Evolutionary conservation across 192 early-diverging fungal genomes (phyloP), one percentile per base, ranked within the genome.

Genomic region (Coemansia sp.): DNA sequence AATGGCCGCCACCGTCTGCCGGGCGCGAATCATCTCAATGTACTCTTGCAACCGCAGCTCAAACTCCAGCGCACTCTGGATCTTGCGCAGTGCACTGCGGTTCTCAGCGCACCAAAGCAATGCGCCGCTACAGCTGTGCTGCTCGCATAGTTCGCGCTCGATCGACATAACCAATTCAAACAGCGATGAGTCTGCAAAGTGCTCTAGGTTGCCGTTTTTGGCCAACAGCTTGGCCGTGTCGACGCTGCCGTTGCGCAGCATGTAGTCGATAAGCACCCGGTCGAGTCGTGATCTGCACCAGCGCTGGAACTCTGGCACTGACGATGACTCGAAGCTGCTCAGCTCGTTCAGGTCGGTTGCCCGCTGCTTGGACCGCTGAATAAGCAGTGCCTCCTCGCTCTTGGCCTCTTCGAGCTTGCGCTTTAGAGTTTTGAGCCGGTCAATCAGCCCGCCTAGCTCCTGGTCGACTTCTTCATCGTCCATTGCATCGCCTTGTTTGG

Each of bases 21-120:
- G 75, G 10, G 61, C 83, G 22, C 93, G 83, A 3, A 87, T 88
- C 47, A 97, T 84, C 66, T 99, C 95, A 37, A 99, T 87, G 72
- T 89, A 94, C 73, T 99, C 98, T 78, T 98, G 96, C 39, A 97
- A 64, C 1, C 94, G 86, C 60, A 98, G 83, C 67, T 97, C 91
- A 82, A 99, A 99, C 75, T 99, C 98, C 43, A 99, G 75, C 8
- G 92, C 88, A 74, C 94, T 97, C 91, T 99, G 59, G 19, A 94
- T 86, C 69, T 98, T 99, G 64, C 90, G 88, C 57, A 99, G 74
- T 1, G 82, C 89, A 12, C 90, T 89, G 45, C 86, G 87, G 78
- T 99, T 98, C 19, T 98, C 96, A 16, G 83, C 86, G 69, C 97
- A 99, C 97, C 97, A 99, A 45, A 85, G 83, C 59, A 99, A 71